Evolutionary conservation across 768 basidiomycete species (phyloP).

Genomic region (Serendipita indica): DNA sequence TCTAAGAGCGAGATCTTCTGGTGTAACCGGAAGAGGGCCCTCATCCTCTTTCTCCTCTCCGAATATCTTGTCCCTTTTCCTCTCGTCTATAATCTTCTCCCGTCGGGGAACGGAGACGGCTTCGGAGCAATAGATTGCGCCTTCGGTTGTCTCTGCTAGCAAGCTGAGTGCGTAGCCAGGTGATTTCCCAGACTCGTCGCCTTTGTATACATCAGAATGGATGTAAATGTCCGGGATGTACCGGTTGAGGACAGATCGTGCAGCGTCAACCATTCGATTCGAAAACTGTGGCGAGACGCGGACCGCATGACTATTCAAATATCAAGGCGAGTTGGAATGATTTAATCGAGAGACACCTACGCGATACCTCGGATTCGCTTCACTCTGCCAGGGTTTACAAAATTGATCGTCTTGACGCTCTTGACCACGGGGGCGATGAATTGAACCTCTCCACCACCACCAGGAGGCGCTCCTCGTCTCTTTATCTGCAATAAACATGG

Average conservation of each 20-base stretch:
- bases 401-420: constrained; percentile 83
- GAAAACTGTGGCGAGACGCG: constrained; percentile 96
- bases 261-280: constrained; percentile 91
- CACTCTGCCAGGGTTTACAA: constrained; percentile 80
- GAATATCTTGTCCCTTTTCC: background rate
- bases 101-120: constrained; percentile 60
- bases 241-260: constrained; percentile 82
- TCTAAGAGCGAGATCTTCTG: constrained; percentile 81
- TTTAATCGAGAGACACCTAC: constrained; percentile 34
- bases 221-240: constrained; percentile 98
- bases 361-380: constrained; percentile 92
- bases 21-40: constrained; percentile 33
- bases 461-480: constrained; percentile 81
- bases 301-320: constrained; percentile 66
- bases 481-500: constrained; percentile 40
- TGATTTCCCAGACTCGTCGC: constrained; percentile 93
- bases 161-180: constrained; percentile 90
- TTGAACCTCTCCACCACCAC: constrained; percentile 85
- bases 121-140: constrained; percentile 76
- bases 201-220: constrained; percentile 96
- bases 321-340: background rate
- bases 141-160: constrained; percentile 83
- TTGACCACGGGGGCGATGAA: constrained; percentile 89
- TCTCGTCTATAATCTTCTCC: background rate
- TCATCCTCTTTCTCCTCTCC: background rate